phyloP scores from a whole-genome alignment of 768 basidiomycete species.

The Serendipita sp. region DNA sequence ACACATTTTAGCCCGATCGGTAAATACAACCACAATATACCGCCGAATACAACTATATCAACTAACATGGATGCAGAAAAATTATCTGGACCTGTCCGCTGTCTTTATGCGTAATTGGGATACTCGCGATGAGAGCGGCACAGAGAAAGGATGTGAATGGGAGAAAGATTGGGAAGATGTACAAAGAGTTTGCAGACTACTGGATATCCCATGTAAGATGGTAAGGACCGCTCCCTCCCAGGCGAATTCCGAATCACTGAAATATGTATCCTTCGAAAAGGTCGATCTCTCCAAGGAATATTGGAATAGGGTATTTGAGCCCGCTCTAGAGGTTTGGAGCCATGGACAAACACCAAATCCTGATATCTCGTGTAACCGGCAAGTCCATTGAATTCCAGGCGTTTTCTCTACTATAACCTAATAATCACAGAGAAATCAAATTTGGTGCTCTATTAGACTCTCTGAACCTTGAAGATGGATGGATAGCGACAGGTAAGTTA shows the following conservation, averaged over 20 bases:
- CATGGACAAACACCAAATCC: conserved; percentile 77
- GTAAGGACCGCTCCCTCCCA: conserved; percentile 24
- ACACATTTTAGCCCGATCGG: conserved; percentile 53
- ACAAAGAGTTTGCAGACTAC: conserved; percentile 53
- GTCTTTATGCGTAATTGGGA: conserved; percentile 98
- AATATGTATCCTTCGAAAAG: conserved; percentile 29
- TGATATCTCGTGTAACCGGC: conserved; percentile 87
- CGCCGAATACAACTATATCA: not conserved
- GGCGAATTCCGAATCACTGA: conserved; percentile 5
- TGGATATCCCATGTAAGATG: conserved; percentile 61
- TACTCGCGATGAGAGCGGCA: conserved; percentile 61
- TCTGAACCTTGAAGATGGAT: conserved; percentile 33
- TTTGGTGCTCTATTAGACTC: conserved; percentile 69
- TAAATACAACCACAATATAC: conserved; percentile 17
- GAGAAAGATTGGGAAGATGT: conserved; percentile 92
- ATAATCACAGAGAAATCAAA: conserved; percentile 57
- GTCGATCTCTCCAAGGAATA: conserved; percentile 83
- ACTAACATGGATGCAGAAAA: not conserved
- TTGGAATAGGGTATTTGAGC: conserved; percentile 84
- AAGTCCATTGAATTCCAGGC: not conserved
- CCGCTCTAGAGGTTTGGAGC: conserved; percentile 64
- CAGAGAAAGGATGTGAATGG: conserved; percentile 85
- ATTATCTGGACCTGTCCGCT: conserved; percentile 74
- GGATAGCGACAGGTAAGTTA: conserved; percentile 68
- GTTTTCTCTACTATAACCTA: not conserved